Percentiles rank a stretch among this genome's conserved stretches.
Evolutionary conservation across 1,139 yeast species (phyloP).

Genomic region (Lodderomyces metapsilosis): DNA sequence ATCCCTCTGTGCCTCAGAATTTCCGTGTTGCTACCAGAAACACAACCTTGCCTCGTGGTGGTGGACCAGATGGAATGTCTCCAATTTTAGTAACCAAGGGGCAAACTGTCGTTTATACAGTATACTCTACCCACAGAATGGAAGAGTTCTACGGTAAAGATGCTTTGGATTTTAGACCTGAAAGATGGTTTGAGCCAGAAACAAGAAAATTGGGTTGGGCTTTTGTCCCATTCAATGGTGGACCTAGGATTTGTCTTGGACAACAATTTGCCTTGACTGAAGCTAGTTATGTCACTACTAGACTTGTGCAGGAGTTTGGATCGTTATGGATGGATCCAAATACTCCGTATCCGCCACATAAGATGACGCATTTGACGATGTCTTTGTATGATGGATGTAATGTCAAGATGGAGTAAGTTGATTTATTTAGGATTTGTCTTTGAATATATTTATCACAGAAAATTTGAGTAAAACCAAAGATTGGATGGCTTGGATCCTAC

Average conservation of each 20-base stretch:
- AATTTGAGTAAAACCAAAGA: too few relatives aligned
- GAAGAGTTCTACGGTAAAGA: conserved; percentile 44
- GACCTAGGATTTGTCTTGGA: conserved; percentile 60
- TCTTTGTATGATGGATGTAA: conserved; percentile 26
- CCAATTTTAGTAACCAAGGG: conserved; percentile 48
- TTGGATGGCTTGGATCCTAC: too few relatives aligned
- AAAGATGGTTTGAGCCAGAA: conserved; percentile 28
- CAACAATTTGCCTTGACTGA: conserved; percentile 35
- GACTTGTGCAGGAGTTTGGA: conserved; percentile 37
- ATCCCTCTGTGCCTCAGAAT: conserved; percentile 55
- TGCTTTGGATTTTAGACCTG: conserved; percentile 29
- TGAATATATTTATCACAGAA: too few relatives aligned
- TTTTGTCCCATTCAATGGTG: conserved; percentile 57
- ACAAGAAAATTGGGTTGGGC: conserved; percentile 47
- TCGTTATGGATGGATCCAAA: conserved; percentile 15
- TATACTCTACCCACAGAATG: conserved; percentile 44
- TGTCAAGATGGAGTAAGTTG: conserved; percentile 13
- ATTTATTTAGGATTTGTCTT: too few relatives aligned
- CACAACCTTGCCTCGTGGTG: conserved; percentile 54
- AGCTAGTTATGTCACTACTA: conserved; percentile 39
- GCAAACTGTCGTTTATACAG: conserved; percentile 36
- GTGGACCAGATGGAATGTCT: conserved; percentile 42
- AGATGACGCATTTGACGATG: conserved; percentile 31
- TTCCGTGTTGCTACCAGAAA: conserved; percentile 42
- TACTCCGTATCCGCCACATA: conserved; percentile 32